A percentile compares a stretch with the other conserved stretches of the same genome.
Evolutionary conservation across 805 yeast genomes (phyloP).

Genomic region (Pichia exigua): DNA sequence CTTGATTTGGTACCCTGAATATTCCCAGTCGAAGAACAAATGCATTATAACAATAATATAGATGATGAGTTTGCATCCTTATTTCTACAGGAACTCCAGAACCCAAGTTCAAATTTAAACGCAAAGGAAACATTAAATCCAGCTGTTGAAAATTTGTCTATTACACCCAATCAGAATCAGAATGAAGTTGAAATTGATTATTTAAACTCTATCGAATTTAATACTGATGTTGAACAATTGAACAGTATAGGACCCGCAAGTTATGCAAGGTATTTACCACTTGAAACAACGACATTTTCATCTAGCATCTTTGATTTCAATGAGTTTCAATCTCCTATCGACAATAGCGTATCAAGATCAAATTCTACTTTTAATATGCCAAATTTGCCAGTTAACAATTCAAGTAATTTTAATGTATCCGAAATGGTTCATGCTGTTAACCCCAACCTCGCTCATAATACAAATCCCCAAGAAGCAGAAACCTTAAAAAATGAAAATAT

Average conservation of each 20-base stretch:
- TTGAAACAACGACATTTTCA: constrained; percentile 4
- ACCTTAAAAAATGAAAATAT: no score
- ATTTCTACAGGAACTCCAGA: constrained; percentile 11
- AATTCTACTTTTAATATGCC: neutral
- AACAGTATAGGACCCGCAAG: constrained; percentile 1
- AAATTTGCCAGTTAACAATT: neutral
- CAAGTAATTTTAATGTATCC: neutral
- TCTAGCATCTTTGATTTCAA: constrained; percentile 5
- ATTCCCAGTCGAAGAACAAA: neutral
- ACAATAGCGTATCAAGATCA: neutral
- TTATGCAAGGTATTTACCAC: constrained; percentile 8
- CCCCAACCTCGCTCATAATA: neutral
- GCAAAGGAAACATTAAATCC: no score
- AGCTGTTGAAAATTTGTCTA: neutral
- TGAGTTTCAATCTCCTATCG: neutral
- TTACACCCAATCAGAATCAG: neutral
- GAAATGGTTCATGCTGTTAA: neutral
- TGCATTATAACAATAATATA: constrained; percentile 1
- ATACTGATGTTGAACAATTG: neutral
- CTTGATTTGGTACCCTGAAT: neutral
- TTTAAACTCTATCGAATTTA: neutral
- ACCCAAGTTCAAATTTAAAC: neutral
- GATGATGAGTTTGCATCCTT: constrained; percentile 15
- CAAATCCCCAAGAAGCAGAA: neutral
- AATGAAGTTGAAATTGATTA: constrained; percentile 2